Evolutionary conservation across 2,329 filamentous ascomycete species (phyloP).

Genomic region (Epichloe typhina): DNA sequence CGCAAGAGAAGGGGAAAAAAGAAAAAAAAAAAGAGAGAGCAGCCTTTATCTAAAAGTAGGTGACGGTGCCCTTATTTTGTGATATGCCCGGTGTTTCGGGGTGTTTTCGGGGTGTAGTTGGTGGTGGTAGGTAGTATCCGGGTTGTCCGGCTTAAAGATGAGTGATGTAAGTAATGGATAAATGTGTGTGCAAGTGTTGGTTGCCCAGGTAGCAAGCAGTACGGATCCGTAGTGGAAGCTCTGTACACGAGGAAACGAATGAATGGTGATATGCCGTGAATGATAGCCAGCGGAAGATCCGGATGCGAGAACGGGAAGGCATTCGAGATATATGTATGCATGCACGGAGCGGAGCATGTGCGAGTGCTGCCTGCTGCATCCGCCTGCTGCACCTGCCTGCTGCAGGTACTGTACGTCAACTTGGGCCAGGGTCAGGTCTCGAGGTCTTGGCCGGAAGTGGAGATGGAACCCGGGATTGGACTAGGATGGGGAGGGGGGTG

Average conservation of each 20-base stretch:
- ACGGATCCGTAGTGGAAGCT: too few relatives aligned
- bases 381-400: neutral
- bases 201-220: neutral
- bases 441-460: neutral
- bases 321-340: slow-evolving; percentile 1
- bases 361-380: neutral
- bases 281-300: neutral
- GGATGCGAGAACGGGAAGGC: neutral
- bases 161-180: neutral
- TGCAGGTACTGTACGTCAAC: neutral
- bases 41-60: too few relatives aligned
- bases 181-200: neutral
- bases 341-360: neutral
- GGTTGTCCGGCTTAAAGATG: neutral
- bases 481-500: neutral
- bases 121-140: neutral
- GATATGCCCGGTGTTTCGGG: too few relatives aligned
- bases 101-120: too few relatives aligned
- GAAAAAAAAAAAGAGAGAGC: too few relatives aligned
- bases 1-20: too few relatives aligned
- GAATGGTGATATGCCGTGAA: neutral
- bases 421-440: neutral
- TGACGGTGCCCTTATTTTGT: neutral
- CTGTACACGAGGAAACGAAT: neutral
- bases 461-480: neutral